Evolutionary conservation across 2,329 filamentous ascomycete genomes (phyloP).

Genomic region (Ceratocystis lukuohia): DNA sequence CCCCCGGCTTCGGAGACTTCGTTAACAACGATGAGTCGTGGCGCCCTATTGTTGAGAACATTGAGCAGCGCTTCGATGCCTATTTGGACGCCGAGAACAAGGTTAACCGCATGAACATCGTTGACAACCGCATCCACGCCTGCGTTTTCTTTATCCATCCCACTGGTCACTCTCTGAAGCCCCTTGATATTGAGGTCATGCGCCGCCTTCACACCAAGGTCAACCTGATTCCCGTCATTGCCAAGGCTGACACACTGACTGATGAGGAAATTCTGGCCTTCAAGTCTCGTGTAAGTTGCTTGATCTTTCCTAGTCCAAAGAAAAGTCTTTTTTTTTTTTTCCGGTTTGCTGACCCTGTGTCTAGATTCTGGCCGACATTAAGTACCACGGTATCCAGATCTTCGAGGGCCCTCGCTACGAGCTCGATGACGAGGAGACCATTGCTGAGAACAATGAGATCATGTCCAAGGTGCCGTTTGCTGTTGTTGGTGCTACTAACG

Average conservation of each 20-base stretch:
- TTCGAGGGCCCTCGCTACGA: slow-evolving; percentile 98
- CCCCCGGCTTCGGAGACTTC: slow-evolving; percentile 95
- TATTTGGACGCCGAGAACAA: slow-evolving; percentile 99
- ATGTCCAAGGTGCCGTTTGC: slow-evolving; percentile 99
- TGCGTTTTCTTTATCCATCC: slow-evolving; percentile 99
- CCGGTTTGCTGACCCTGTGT: not conserved
- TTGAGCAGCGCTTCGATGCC: slow-evolving; percentile 96
- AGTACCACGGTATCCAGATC: slow-evolving; percentile 95
- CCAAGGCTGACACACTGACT: slow-evolving; percentile 94
- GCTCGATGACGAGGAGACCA: slow-evolving; percentile 97
- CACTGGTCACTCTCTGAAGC: slow-evolving; percentile 95
- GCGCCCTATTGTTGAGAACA: slow-evolving; percentile 98
- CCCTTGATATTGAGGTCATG: slow-evolving; percentile 98
- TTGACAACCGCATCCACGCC: slow-evolving; percentile 97
- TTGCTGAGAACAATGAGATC: slow-evolving; percentile 99
- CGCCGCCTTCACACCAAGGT: slow-evolving; percentile 98
- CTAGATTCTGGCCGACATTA: slow-evolving; percentile 91
- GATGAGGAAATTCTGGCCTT: slow-evolving; percentile 91
- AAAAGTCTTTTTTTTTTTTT: not conserved
- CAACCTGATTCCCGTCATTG: slow-evolving; percentile 98
- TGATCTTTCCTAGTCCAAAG: not conserved
- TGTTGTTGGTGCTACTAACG: slow-evolving; percentile 90
- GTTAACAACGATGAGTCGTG: slow-evolving; percentile 99
- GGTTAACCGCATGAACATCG: slow-evolving; percentile 99
- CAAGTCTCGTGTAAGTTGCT: slow-evolving; percentile 75